These are phyloP conservation scores for Apostasia shenzhenica DNA, from an alignment of 106 monocot species.

Conservation along the genomic window DNA sequence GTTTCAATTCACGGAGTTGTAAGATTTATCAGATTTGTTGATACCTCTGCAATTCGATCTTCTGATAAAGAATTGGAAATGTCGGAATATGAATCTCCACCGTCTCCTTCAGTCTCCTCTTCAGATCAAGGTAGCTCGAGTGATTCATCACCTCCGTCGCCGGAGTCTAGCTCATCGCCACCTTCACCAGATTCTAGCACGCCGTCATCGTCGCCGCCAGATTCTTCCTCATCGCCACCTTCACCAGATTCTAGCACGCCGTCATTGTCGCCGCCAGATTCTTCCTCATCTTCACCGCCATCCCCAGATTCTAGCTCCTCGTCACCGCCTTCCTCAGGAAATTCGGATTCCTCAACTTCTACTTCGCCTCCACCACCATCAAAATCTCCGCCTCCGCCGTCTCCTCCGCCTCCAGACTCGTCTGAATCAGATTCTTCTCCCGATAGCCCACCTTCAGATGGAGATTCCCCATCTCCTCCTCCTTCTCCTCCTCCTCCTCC, in stretches of 20 bases:
- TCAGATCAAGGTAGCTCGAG: neutral
- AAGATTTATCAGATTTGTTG: neutral
- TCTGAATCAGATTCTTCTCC: neutral
- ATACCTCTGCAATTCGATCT: neutral
- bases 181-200: neutral
- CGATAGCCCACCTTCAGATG: slow-evolving; percentile 5
- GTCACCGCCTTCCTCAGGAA: neutral
- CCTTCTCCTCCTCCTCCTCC: neutral
- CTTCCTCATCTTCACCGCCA: slow-evolving; percentile 4
- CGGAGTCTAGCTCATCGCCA: neutral
- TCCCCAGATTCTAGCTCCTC: neutral
- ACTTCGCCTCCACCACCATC: slow-evolving; percentile 5
- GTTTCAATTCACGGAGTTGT: neutral
- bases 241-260: neutral
- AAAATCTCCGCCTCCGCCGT: neutral
- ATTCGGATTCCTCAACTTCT: neutral
- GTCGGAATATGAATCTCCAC: slow-evolving; percentile 5
- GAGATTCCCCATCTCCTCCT: neutral
- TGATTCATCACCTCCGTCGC: neutral
- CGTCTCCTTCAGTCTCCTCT: neutral
- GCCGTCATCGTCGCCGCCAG: slow-evolving; percentile 7
- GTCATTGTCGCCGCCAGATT: neutral
- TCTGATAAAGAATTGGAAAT: neutral
- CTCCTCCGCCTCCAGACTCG: neutral
- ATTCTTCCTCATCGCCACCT: neutral